Evolutionary conservation across 2,329 filamentous ascomycete species (phyloP).

Genomic region (Microdochium paspali): DNA sequence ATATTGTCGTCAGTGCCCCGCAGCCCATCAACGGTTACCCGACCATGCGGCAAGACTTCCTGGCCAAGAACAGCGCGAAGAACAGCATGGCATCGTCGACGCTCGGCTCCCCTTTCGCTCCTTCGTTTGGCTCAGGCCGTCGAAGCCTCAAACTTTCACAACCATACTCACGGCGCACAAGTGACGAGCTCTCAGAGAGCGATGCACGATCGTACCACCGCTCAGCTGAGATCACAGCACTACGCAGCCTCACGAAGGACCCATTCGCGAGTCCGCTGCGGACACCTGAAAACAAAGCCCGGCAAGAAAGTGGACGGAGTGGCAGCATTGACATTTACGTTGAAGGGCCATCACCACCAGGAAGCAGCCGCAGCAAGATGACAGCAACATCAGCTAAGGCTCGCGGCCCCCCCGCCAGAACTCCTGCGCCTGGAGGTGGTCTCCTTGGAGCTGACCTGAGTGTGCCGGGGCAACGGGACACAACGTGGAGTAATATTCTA

Average conservation of each 20-base stretch:
- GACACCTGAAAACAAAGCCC: background rate
- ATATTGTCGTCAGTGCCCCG: background rate
- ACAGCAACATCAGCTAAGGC: background rate
- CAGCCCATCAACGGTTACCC: background rate
- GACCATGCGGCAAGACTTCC: background rate
- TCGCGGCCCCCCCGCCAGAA: background rate
- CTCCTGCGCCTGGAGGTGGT: background rate
- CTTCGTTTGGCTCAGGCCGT: background rate
- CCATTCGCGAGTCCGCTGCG: background rate
- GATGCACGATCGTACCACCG: background rate
- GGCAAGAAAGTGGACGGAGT: background rate
- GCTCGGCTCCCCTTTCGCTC: background rate
- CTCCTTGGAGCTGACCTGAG: background rate
- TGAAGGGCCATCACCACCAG: background rate
- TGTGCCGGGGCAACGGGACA: background rate
- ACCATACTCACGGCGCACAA: background rate
- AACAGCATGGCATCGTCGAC: background rate
- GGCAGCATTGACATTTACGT: background rate
- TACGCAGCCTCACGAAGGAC: background rate
- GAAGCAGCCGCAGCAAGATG: background rate
- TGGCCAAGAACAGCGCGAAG: background rate
- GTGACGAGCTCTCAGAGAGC: background rate
- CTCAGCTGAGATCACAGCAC: background rate
- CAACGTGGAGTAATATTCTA: background rate
- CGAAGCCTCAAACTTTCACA: background rate